Conservation (phyloP, 108 stramenopile species). For the Schizochytrium sp. region DNA sequence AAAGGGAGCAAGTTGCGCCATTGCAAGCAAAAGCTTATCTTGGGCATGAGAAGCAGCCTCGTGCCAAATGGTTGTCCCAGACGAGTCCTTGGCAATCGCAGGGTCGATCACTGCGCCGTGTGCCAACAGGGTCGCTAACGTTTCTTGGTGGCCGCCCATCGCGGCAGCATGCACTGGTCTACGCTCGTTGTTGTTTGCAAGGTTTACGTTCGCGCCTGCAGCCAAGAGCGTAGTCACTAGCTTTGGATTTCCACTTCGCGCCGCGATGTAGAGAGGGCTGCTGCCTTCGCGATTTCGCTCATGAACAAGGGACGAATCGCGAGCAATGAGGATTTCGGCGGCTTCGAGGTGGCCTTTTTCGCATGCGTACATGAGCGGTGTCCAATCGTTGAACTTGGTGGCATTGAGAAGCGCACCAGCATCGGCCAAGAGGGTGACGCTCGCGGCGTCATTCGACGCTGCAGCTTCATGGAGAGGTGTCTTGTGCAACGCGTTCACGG, state of each 20-base stretch:
- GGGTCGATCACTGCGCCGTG: neutral
- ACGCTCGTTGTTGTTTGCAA: neutral
- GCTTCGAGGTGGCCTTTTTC: neutral
- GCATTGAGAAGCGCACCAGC: neutral
- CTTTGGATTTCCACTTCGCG: neutral
- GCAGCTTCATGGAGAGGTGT: neutral
- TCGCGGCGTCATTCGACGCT: neutral
- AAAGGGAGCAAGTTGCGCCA: neutral
- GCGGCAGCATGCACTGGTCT: neutral
- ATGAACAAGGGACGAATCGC: neutral
- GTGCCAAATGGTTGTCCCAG: neutral
- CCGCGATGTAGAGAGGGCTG: neutral
- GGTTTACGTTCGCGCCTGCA: neutral
- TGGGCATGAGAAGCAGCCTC: neutral
- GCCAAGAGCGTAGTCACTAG: neutral
- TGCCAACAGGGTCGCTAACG: neutral
- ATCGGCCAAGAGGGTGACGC: neutral
- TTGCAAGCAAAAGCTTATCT: neutral
- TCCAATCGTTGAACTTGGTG: conserved; percentile 17
- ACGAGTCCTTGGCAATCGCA: neutral
- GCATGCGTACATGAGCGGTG: conserved; percentile 5
- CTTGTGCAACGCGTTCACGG: neutral
- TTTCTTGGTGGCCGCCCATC: neutral
- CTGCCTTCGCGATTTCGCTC: conserved; percentile 5
- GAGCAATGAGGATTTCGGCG: neutral